phyloP scores from a whole-genome alignment of 805 yeast genomes.

The Metschnikowia similis region DNA sequence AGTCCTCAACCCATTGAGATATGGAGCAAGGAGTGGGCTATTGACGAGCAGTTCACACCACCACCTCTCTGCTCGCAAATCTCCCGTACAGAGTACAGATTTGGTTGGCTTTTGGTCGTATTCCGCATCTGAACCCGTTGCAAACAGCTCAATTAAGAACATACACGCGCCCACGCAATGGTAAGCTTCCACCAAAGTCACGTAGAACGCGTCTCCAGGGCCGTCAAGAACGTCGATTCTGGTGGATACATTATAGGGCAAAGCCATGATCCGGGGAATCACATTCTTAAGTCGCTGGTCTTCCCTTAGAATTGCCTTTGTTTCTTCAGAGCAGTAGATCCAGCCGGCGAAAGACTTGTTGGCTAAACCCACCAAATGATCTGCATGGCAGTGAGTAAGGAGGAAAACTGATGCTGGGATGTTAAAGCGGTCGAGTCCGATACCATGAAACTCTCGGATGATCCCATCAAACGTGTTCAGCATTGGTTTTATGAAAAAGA shows the following conservation, averaged over 20 bases:
- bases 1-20: conserved; percentile 23
- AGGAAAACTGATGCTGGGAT: conserved; percentile 22
- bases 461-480: conserved; percentile 37
- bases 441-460: conserved; percentile 45
- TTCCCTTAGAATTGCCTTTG: conserved; percentile 25
- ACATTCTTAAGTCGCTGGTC: conserved; percentile 18
- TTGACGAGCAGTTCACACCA: conserved; percentile 38
- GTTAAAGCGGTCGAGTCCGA: conserved; percentile 37
- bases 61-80: conserved; percentile 53
- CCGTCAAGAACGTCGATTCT: conserved; percentile 16
- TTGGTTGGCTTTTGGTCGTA: background rate
- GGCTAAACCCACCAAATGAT: conserved; percentile 49
- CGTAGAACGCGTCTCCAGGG: conserved; percentile 17
- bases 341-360: conserved; percentile 33
- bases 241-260: conserved; percentile 19
- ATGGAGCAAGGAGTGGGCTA: conserved; percentile 43
- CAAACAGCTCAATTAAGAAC: conserved; percentile 40
- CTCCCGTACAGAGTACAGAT: conserved; percentile 53
- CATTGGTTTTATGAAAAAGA: conserved; percentile 2
- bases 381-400: conserved; percentile 53
- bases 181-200: conserved; percentile 46
- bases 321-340: conserved; percentile 46
- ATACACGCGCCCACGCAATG: conserved; percentile 61
- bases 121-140: background rate
- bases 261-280: conserved; percentile 16